Percentiles rank a stretch among this genome's conserved stretches.
phyloP scores from a whole-genome alignment of 2,329 filamentous ascomycete genomes.

The Epicoccum nigrum region DNA sequence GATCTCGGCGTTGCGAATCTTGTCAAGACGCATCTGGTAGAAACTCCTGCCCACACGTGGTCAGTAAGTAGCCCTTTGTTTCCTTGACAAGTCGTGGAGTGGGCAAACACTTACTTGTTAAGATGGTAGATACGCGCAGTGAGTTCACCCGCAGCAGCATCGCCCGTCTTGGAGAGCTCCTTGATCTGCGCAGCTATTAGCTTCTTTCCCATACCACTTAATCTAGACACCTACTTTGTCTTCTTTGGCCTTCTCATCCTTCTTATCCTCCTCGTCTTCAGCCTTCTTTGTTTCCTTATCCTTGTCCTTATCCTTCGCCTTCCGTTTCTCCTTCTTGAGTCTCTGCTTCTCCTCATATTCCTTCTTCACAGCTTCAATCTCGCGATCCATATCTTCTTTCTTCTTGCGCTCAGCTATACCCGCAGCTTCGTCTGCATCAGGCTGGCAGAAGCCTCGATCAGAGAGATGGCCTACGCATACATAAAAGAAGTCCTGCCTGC shows the following conservation, averaged over 20 bases:
- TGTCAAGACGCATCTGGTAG: constrained; percentile 82
- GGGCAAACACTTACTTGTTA: constrained; percentile 65
- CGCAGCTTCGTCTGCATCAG: constrained; percentile 73
- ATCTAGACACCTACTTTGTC: constrained; percentile 55
- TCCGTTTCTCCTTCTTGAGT: constrained; percentile 60
- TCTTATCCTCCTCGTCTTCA: constrained; percentile 67
- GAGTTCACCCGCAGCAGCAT: constrained; percentile 60
- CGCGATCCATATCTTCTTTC: constrained; percentile 55
- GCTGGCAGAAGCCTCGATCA: constrained; percentile 78
- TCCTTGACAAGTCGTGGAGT: background rate
- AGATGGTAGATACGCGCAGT: constrained; percentile 82
- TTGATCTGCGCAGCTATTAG: constrained; percentile 48
- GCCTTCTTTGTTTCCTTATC: constrained; percentile 60
- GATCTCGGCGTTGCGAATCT: constrained; percentile 76
- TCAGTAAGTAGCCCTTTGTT: background rate
- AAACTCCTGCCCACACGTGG: constrained; percentile 66
- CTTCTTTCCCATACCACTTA: background rate
- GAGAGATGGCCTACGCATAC: constrained; percentile 83
- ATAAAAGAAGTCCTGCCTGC: constrained; percentile 82
- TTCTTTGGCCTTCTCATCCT: constrained; percentile 69
- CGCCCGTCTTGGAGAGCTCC: constrained; percentile 56
- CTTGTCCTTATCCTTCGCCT: constrained; percentile 58
- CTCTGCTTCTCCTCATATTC: constrained; percentile 61
- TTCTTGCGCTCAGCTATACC: constrained; percentile 61
- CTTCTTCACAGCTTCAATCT: constrained; percentile 57